These are phyloP conservation scores for Vitis amurensis DNA, from an alignment of 164 flowering plant genomes.

Conservation along the genomic window DNA sequence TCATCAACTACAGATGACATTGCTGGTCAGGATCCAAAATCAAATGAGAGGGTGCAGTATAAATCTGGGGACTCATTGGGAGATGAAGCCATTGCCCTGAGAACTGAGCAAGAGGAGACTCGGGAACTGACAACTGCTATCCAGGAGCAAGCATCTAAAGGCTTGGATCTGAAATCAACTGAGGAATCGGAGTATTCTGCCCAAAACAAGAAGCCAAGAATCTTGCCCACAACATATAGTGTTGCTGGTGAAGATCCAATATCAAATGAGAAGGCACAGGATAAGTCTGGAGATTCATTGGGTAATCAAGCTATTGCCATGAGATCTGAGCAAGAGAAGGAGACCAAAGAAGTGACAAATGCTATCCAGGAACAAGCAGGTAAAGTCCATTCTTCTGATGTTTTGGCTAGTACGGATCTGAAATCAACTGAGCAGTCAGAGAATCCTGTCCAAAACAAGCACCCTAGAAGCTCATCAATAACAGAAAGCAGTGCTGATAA, in stretches of 20 bases:
- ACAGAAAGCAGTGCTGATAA: neutral
- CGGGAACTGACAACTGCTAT: conserved; percentile 12
- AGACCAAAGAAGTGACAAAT: too few relatives aligned
- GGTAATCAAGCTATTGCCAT: too few relatives aligned
- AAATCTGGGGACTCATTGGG: conserved; percentile 21
- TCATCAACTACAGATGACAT: conserved; percentile 6
- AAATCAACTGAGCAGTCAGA: neutral
- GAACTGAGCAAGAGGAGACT: conserved; percentile 20
- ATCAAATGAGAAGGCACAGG: conserved; percentile 1
- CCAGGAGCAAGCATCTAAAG: conserved; percentile 13
- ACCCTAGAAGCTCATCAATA: conserved; percentile 4
- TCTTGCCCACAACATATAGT: neutral
- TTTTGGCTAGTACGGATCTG: too few relatives aligned
- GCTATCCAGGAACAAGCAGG: too few relatives aligned
- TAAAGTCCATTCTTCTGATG: too few relatives aligned
- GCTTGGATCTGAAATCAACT: too few relatives aligned
- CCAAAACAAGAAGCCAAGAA: too few relatives aligned
- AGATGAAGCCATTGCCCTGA: conserved; percentile 2
- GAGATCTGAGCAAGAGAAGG: too few relatives aligned
- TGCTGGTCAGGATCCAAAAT: conserved; percentile 28
- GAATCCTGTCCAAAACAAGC: conserved; percentile 11
- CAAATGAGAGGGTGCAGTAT: conserved; percentile 16
- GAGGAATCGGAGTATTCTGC: too few relatives aligned
- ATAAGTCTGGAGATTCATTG: too few relatives aligned
- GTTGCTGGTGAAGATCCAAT: conserved; percentile 16